Evolutionary conservation across 192 early-diverging fungal genomes (phyloP).

Genomic region (Linnemannia zychae): DNA sequence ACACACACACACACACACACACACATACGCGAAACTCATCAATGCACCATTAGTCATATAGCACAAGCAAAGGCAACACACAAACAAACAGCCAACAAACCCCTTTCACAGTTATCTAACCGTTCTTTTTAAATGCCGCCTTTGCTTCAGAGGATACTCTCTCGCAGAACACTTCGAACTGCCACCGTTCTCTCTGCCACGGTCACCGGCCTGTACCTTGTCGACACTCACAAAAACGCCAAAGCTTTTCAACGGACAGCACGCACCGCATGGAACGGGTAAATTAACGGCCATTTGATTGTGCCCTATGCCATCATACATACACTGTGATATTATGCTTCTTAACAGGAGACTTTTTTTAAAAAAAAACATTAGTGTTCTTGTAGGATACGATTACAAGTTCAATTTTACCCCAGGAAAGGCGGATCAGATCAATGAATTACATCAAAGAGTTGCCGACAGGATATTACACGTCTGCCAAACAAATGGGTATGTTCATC

Average conservation of each 20-base stretch:
- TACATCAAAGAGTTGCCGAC: constrained; percentile 82
- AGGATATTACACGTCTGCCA: constrained; percentile 82
- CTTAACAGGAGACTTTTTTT: not conserved
- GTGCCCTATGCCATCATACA: not conserved
- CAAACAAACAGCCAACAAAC: no score
- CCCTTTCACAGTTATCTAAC: no score
- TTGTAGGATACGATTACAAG: constrained; percentile 81
- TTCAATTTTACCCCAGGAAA: constrained; percentile 81
- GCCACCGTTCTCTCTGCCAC: constrained; percentile 27
- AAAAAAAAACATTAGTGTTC: constrained; percentile 36
- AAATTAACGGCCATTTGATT: constrained; percentile 3
- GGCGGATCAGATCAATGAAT: constrained; percentile 70
- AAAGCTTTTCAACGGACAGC: constrained; percentile 60
- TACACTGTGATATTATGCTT: no score
- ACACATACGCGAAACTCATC: not conserved
- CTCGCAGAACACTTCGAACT: constrained; percentile 22
- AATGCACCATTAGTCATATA: no score
- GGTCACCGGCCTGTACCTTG: constrained; percentile 53
- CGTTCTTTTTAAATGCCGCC: constrained; percentile 21
- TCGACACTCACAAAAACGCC: constrained; percentile 63
- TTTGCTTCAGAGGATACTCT: constrained; percentile 36
- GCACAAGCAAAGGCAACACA: no score
- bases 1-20: not conserved
- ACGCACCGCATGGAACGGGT: constrained; percentile 66
- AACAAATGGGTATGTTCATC: constrained; percentile 70